Percentiles rank a stretch among this genome's conserved stretches.
Evolutionary conservation across 352 stramenopile genomes (phyloP).

Genomic region (Globisporangium uncinulatum): DNA sequence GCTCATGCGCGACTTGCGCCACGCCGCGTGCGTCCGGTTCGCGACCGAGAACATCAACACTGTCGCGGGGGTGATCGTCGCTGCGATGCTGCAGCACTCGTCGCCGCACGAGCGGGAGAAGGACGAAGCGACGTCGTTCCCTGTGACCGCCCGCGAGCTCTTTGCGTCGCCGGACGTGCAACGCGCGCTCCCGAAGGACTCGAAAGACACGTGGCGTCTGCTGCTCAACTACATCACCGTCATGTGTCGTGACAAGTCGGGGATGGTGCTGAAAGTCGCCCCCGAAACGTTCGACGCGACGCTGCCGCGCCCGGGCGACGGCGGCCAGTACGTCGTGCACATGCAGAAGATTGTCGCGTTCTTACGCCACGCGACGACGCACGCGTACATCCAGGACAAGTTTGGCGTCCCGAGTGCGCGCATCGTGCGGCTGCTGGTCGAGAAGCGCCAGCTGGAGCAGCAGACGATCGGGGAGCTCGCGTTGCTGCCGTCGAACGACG

Average conservation of each 20-base stretch:
- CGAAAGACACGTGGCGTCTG: constrained; percentile 77
- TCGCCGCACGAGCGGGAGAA: constrained; percentile 79
- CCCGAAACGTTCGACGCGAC: constrained; percentile 64
- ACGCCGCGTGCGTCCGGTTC: constrained; percentile 75
- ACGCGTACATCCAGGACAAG: constrained; percentile 79
- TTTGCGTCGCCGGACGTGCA: constrained; percentile 70
- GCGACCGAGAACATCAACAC: constrained; percentile 84
- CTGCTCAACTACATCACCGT: constrained; percentile 87
- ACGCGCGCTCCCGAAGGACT: constrained; percentile 58
- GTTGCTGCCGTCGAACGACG: constrained; percentile 76
- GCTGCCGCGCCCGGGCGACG: constrained; percentile 53
- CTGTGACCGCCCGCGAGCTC: constrained; percentile 73
- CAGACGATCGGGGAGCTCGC: constrained; percentile 82
- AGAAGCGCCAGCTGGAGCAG: constrained; percentile 85
- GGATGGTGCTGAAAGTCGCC: constrained; percentile 82
- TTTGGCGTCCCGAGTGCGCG: constrained; percentile 75
- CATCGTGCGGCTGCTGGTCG: constrained; percentile 79
- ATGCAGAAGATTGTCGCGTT: constrained; percentile 87
- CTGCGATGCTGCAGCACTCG: constrained; percentile 76
- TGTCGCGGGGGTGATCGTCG: constrained; percentile 72
- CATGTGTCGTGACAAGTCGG: constrained; percentile 87
- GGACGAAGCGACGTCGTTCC: constrained; percentile 68
- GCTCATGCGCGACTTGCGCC: constrained; percentile 73
- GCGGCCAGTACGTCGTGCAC: constrained; percentile 85
- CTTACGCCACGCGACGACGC: constrained; percentile 67